Base-by-base conservation (phyloP, 495 filamentous ascomycete species). In the Penicillium samsonianum region DNA sequence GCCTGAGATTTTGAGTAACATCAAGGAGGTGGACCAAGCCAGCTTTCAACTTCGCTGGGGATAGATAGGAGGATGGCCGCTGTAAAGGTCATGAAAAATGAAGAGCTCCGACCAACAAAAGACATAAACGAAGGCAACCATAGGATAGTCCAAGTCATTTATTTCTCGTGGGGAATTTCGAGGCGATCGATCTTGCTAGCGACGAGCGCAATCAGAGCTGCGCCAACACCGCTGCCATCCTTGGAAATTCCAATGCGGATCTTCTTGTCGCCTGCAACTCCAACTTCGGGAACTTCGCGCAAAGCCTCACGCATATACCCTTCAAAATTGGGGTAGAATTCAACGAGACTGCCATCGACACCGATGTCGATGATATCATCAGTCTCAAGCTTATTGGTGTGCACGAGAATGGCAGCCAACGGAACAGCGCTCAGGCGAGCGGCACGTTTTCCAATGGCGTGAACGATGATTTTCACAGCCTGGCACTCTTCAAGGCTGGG, bases 191-290 rank as follows among this genome's bases (percentile, higher is more conserved):
- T 67, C 56, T 71, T 73, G 65, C 71, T 72, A 25, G 83, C 84
- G 25, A 93, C 87, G 14, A 96, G 79, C 31, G 92, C 92, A 72
- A 96, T 96, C 63, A 97, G 71, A 47, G 92, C 92, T 9, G 92
- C 92, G 26, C 92, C 92, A 46, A 97, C 92, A 51, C 92, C 92
- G 55, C 84, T 89, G 46, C 92, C 92, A 74, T 97, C 92, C 81
- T 94, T 93, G 51, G 92, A 92, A 71, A 96, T 90, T 12, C 91
- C 92, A 63, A 97, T 96, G 41, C 90, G 80, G 58, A 97, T 83
- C 70, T 84, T 87, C 71, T 87, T 85, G 52, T 93, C 90, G 9
- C 90, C 89, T 11, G 80, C 77, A 11, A 67, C 71, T 11, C 91
- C 92, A 62, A 96, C 85, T 53, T 86, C 82, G 28, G 86, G 78